These are phyloP conservation scores for Penicillium sp. DNA, from an alignment of 2,329 filamentous ascomycete species.

Conservation along the genomic window DNA sequence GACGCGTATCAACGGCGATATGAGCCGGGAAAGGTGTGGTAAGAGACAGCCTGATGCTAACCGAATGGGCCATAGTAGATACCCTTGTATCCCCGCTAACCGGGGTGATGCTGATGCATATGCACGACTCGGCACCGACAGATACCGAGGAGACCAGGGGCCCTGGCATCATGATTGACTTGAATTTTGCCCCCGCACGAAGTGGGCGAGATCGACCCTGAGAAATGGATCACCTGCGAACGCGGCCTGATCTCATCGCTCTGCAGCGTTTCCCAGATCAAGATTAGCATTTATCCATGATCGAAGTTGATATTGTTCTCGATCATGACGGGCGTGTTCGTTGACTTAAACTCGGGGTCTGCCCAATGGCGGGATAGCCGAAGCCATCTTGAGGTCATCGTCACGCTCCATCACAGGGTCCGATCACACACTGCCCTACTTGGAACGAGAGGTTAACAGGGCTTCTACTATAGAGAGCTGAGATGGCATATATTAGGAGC, in stretches of 20 bases:
- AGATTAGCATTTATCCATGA: not conserved
- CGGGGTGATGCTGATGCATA: not conserved
- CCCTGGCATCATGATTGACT: not conserved
- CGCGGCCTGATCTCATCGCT: conserved; percentile 19
- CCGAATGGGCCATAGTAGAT: not conserved
- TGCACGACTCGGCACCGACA: not conserved
- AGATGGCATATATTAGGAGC: conserved; percentile 14
- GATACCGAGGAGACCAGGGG: not conserved
- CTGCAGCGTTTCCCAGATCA: not conserved
- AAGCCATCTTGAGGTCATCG: conserved; percentile 8
- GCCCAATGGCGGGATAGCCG: conserved; percentile 8
- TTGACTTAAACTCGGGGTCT: not conserved
- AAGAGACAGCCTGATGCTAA: not conserved
- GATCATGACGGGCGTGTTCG: conserved; percentile 12
- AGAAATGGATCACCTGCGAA: conserved; percentile 20
- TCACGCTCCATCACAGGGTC: conserved; percentile 21
- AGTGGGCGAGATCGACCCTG: conserved; percentile 5
- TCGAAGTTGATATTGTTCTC: conserved; percentile 2
- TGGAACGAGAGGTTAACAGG: not conserved
- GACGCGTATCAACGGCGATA: not conserved
- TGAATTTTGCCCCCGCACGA: conserved; percentile 5
- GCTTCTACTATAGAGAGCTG: not conserved
- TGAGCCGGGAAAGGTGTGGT: not conserved
- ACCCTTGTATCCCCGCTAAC: not conserved
- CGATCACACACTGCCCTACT: conserved; percentile 24